Evolutionary conservation across 2,329 filamentous ascomycete genomes (phyloP), one percentile per base, ranked within the genome.

Genomic region (Xylariales sp.): DNA sequence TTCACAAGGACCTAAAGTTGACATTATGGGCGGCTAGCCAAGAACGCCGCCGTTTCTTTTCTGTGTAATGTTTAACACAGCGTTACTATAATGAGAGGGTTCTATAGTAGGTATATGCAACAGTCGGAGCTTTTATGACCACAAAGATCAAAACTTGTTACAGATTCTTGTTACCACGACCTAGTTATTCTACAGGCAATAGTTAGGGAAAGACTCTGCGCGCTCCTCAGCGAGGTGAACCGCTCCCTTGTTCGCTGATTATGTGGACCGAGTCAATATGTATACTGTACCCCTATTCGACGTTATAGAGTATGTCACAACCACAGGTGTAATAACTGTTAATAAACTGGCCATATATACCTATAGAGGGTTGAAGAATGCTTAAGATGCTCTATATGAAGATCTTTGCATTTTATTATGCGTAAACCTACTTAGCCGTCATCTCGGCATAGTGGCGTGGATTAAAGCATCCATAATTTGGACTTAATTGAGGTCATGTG

Each of bases 41-140:
- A 45, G 34, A 30, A 43, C 39, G n/a, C 46, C 18, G 48, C 46
- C n/a, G 59, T 54, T 67, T 63, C 64, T 66, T 58, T 57, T 63
- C 34, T 34, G 23, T 18, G 18, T n/a, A 64, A 49, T 23, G 23
- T 3, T 10, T n/a, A 56, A 56, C 32, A 18, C 32, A 28, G 53
- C 28, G 43, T 32, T 45, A 1, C 28, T 45, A 18, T 6, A 16
- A 9, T 41, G 10, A 12, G 16, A 9, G 14, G 5, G n/a, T 28
- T 8, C 4, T 28, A 1, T 23, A 23, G 23, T 23, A 23, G 23
- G 23, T 23, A 18, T 55, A 48, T 18, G 43, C 16, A n/a, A 45
- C 39, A 18, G 56, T 55, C 30, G 54, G 60, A 28, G 61, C 23
- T 49, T 63, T 57, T 49, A 34, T 41, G 45, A 56, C 18, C n/a